Percentiles rank a stretch among this genome's conserved stretches.
These are phyloP conservation scores for Saturnispora halmiae DNA, from an alignment of 805 yeast genomes.

Conservation along the genomic window DNA sequence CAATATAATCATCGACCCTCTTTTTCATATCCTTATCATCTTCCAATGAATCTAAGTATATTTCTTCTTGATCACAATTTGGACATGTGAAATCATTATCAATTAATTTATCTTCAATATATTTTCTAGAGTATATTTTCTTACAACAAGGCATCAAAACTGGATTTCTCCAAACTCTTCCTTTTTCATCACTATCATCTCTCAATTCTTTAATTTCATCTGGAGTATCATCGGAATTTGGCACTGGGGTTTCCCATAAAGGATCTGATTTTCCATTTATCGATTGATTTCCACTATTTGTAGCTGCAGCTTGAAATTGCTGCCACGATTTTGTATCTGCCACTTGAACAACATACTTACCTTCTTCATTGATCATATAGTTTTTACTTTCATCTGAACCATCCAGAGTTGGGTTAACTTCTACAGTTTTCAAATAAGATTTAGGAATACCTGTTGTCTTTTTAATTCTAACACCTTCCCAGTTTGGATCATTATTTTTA, in stretches of 20 bases:
- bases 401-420: constrained; percentile 49
- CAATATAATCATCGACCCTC: constrained; percentile 44
- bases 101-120: constrained; percentile 57
- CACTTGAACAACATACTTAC: constrained; percentile 90
- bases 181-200: constrained; percentile 52
- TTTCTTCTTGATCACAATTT: constrained; percentile 64
- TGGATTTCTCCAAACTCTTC: constrained; percentile 58
- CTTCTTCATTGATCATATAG: constrained; percentile 86
- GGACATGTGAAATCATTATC: constrained; percentile 90
- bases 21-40: constrained; percentile 51
- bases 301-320: constrained; percentile 43
- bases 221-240: constrained; percentile 17
- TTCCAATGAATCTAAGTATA: constrained; percentile 62
- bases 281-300: background rate
- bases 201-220: constrained; percentile 53
- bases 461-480: constrained; percentile 85
- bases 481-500: constrained; percentile 81
- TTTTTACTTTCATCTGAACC: constrained; percentile 33
- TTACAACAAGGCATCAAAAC: constrained; percentile 70
- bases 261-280: constrained; percentile 40
- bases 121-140: constrained; percentile 45
- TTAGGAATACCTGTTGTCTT: constrained; percentile 97
- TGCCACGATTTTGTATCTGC: constrained; percentile 93
- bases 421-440: constrained; percentile 78
- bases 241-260: constrained; percentile 8